A percentile compares a stretch with the other conserved stretches of the same genome.
Evolutionary conservation across 2,329 filamentous ascomycete species (phyloP).

Genomic region (Thelonectria olida): DNA sequence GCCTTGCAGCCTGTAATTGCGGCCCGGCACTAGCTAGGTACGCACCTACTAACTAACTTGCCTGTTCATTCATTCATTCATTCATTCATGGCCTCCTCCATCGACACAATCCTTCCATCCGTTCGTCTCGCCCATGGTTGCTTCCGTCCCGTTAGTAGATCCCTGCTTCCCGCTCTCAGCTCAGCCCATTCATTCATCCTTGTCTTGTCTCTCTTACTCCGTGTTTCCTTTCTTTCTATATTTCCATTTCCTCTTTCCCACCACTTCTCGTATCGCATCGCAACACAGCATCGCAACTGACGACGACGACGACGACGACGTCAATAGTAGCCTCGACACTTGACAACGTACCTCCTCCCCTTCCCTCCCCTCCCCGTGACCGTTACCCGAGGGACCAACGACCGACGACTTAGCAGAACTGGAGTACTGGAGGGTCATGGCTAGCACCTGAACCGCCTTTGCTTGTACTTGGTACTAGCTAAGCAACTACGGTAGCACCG

Average conservation of each 20-base stretch:
- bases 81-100: no score
- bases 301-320: background rate
- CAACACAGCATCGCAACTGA: background rate
- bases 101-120: no score
- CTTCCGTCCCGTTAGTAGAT: constrained; percentile 9
- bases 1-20: no score
- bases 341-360: constrained; percentile 2
- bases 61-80: no score
- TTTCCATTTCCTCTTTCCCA: no score
- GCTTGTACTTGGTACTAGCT: background rate
- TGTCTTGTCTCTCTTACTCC: background rate
- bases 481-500: no score
- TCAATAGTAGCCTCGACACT: background rate
- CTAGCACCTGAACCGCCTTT: constrained; percentile 14
- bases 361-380: background rate
- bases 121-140: no score
- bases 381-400: constrained; percentile 13
- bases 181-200: constrained; percentile 4
- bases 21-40: no score
- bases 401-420: background rate
- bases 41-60: no score
- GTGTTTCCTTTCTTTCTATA: background rate
- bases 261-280: constrained; percentile 5
- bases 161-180: constrained; percentile 8
- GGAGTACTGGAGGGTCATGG: constrained; percentile 16